Conservation (phyloP, 148 eudicot genomes). For the Rhododendron griersonianum region DNA sequence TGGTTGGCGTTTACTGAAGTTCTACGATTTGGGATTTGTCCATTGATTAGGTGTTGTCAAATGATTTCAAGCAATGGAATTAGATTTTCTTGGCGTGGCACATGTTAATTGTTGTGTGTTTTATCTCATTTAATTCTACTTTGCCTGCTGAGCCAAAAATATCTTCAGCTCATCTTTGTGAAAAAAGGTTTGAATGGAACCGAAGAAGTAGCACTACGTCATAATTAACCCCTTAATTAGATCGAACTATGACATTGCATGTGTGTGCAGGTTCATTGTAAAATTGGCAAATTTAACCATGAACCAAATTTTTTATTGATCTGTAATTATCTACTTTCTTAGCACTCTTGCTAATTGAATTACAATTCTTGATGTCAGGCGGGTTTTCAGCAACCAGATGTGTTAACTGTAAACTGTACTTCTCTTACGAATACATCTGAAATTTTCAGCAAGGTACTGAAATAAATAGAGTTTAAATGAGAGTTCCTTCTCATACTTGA, state of each 20-base stretch:
- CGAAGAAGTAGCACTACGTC: background rate
- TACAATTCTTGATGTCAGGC: conserved; percentile 36
- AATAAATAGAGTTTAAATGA: background rate
- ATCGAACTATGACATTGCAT: conserved; percentile 12
- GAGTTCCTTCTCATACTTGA: background rate
- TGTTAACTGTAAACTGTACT: conserved; percentile 77
- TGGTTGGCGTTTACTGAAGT: background rate
- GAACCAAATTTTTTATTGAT: background rate
- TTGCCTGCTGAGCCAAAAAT: background rate
- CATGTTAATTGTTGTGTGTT: background rate
- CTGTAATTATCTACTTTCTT: background rate
- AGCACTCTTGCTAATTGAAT: background rate
- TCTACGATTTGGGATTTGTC: background rate
- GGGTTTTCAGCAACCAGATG: conserved; percentile 57
- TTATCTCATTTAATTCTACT: background rate
- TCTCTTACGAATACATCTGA: conserved; percentile 63
- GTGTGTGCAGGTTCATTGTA: conserved; percentile 44
- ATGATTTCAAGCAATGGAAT: background rate
- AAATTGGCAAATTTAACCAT: background rate
- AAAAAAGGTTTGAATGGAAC: conserved; percentile 2
- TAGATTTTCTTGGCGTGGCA: background rate
- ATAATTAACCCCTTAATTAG: background rate
- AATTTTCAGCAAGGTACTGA: conserved; percentile 76
- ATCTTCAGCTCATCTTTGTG: background rate
- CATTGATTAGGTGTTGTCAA: background rate